A percentile compares a stretch with the other conserved stretches of the same genome.
These are phyloP conservation scores for Physcomitrium patens DNA, from an alignment of 225 moss, liverwort and hornwort genomes.

Conservation along the genomic window DNA sequence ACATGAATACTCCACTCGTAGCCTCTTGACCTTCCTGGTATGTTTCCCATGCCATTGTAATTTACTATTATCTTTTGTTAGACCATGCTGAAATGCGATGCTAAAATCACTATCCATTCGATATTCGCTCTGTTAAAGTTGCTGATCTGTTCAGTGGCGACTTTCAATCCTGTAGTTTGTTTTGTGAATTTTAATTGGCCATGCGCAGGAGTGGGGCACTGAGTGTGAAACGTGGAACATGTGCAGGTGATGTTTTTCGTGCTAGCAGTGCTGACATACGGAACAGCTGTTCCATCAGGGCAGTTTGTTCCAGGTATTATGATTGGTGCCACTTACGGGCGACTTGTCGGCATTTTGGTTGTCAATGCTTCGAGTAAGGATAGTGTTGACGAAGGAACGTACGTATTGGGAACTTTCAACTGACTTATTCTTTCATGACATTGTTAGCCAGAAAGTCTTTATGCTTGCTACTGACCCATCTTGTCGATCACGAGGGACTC, in stretches of 20 bases:
- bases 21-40: conserved; percentile 76
- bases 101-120: neutral
- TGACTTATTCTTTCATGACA: conserved; percentile 15
- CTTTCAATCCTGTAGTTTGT: conserved; percentile 16
- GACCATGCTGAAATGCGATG: neutral
- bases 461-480: conserved; percentile 18
- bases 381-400: conserved; percentile 99
- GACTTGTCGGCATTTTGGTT: conserved; percentile 98
- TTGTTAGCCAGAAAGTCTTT: conserved; percentile 21
- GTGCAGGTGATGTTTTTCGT: conserved; percentile 92
- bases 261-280: conserved; percentile 96
- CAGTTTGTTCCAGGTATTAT: conserved; percentile 99
- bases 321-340: conserved; percentile 99
- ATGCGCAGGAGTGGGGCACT: conserved; percentile 9
- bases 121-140: neutral
- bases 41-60: conserved; percentile 15
- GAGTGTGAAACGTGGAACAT: conserved; percentile 28
- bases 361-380: conserved; percentile 93
- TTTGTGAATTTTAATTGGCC: neutral
- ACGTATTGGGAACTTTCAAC: conserved; percentile 55
- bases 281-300: conserved; percentile 99
- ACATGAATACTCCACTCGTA: conserved; percentile 76
- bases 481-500: neutral
- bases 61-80: conserved; percentile 7
- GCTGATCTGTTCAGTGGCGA: neutral